Evolutionary conservation across 805 yeast genomes (phyloP), one percentile per base, ranked within the genome.

Genomic region (Candida orba): DNA sequence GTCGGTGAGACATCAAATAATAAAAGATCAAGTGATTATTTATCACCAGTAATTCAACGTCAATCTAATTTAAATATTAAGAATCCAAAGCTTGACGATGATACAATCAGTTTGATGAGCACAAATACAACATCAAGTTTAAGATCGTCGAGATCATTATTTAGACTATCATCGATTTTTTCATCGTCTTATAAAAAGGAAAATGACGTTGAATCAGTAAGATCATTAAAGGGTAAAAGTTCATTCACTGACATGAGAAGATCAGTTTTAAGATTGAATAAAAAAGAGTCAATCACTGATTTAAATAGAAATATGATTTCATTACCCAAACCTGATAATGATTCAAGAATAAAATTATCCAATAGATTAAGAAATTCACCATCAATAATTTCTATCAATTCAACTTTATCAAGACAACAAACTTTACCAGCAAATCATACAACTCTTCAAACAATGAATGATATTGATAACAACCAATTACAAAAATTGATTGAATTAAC

Each of bases 321-420:
- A 4, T 59, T 76, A 44, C 87, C 86, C 1, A 52, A 44, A 41
- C 79, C 82, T 7, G 76, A 73, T 44, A 73, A 72, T 33, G 70
- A 69, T 12, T 73, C 84, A 14, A 67, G 78, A 31, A 78, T 72
- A 47, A 79, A 77, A 48, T 63, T 80, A 41, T 69, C 71, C 49
- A 67, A 69, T 45, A 80, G 76, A 51, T 60, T 80, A 38, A 69
- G 69, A 50, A 75, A 73, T 43, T 71, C 76, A 25, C 63, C 73
- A 2, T 73, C 80, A 4, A 56, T 76, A 37, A 53, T 75, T 24
- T 68, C 76, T 12, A 63, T 73, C 32, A 65, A 50, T 31, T 56
- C 60, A 8, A 49, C 50, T 17, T 44, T 48, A 3, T 53, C 59
- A 25, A 40, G 52, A 34, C 54, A 49, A 34, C 51, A 37, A 30